Evolutionary conservation across 1,284 basidiomycete species (phyloP), one percentile per base, ranked within the genome.

Genomic region (Boletus albobrunnescens): DNA sequence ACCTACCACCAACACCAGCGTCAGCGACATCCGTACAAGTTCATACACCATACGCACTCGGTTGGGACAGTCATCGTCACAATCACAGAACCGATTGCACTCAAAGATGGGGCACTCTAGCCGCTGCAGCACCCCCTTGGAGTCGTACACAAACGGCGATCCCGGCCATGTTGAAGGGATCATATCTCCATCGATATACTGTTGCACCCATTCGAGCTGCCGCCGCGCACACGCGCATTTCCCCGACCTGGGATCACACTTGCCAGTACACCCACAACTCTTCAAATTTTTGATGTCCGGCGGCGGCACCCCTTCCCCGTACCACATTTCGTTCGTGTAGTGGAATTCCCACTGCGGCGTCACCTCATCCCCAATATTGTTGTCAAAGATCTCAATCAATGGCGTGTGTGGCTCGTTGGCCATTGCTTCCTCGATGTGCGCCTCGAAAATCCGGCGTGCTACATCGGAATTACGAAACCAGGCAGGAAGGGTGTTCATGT

Each of bases 21-120:
- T 43, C 14, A 39, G 42, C 19, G 17, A 27, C 14, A 2, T 40
- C 20, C 24, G 16, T 5, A 17, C 12, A 13, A 4, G 46, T 22
- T 16, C 12, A 33, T 12, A 16, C 6, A 10, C 3, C 16, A 23
- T 7, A 63, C 56, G 31, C 57, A 94, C 92, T 60, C 91, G 71
- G 65, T 95, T 95, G 41, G 69, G 71, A 63, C 93, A 96, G 36
- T 84, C 79, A 1, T 86, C 82, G 3, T 82, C 81, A 67, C 93
- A 96, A 1, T 77, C 74, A 63, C 93, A 96, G 13, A 81, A 70
- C 36, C 79, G 81, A 58, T 93, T 91, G 64, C 93, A 96, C 65
- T 95, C 93, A 59, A 89, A 91, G 28, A 94, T 83, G 0, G 91
- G 84, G 44, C 78, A 78, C 7, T 75, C 74, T 11, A 67, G 58